These are phyloP conservation scores for Cryphonectria nitschkei DNA, from an alignment of 2,329 filamentous ascomycete genomes.

Conservation along the genomic window DNA sequence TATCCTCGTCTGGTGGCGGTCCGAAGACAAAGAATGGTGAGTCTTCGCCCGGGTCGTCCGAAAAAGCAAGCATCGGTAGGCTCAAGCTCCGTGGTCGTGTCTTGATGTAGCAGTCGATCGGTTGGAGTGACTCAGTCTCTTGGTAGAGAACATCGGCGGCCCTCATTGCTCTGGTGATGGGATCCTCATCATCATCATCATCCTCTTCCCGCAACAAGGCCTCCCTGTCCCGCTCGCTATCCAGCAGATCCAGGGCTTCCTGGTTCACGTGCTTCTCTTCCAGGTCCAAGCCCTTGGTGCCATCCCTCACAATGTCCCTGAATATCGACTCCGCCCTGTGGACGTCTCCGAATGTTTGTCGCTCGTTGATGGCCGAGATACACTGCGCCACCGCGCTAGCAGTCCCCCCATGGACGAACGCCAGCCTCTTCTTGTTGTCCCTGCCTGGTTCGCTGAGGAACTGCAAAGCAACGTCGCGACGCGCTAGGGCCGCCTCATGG, in stretches of 20 bases:
- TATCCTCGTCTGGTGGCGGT: constrained; percentile 30
- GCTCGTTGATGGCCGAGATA: constrained; percentile 56
- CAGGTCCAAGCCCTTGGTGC: constrained; percentile 34
- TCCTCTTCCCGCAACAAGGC: constrained; percentile 27
- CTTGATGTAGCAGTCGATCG: constrained; percentile 45
- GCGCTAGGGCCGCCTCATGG: constrained; percentile 53
- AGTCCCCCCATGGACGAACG: constrained; percentile 64
- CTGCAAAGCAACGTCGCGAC: constrained; percentile 51
- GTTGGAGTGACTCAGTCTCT: constrained; percentile 59
- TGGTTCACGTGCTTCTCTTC: constrained; percentile 19
- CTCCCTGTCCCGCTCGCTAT: constrained; percentile 26
- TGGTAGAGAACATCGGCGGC: constrained; percentile 62
- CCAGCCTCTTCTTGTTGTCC: constrained; percentile 56
- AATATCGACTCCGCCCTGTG: constrained; percentile 56
- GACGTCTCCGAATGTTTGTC: constrained; percentile 54
- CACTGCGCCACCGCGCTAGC: constrained; percentile 58
- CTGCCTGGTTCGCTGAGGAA: constrained; percentile 55
- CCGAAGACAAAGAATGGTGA: constrained; percentile 56
- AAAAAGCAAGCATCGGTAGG: constrained; percentile 50
- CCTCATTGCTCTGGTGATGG: constrained; percentile 59
- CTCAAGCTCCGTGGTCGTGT: constrained; percentile 52
- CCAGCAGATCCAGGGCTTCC: constrained; percentile 16
- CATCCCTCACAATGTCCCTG: constrained; percentile 53
- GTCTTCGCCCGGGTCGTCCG: constrained; percentile 48
- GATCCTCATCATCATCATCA: constrained; percentile 43